These are phyloP conservation scores for Globisporangium iwayamae DNA, from an alignment of 352 stramenopile genomes.

Conservation along the genomic window DNA sequence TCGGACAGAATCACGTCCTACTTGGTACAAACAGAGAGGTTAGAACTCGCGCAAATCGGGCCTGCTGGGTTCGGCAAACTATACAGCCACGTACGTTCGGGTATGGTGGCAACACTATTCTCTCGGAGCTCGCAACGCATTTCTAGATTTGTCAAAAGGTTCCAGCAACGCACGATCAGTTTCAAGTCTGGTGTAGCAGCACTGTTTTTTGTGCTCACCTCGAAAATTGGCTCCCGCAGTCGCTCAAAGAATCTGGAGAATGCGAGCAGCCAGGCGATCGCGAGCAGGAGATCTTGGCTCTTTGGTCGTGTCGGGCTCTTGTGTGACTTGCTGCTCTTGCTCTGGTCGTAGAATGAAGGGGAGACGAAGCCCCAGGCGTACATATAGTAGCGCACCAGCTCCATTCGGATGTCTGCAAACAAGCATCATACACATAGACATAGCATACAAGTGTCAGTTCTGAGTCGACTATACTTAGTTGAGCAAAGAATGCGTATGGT, in stretches of 20 bases:
- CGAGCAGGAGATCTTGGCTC: constrained; percentile 45
- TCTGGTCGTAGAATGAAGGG: constrained; percentile 31
- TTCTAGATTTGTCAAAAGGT: neutral
- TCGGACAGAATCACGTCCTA: constrained; percentile 11
- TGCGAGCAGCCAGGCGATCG: constrained; percentile 47
- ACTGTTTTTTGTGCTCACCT: constrained; percentile 14
- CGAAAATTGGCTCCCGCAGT: constrained; percentile 37
- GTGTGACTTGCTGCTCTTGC: neutral
- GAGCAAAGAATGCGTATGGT: neutral
- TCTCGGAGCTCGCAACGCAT: neutral
- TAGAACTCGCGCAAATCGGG: neutral
- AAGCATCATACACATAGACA: neutral
- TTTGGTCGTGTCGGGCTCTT: constrained; percentile 6
- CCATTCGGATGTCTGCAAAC: constrained; percentile 25
- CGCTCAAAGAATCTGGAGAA: constrained; percentile 48
- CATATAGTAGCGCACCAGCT: constrained; percentile 56
- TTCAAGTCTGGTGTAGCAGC: no score
- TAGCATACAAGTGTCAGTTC: neutral
- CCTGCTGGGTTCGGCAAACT: neutral
- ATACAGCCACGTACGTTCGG: constrained; percentile 11
- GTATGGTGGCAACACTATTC: constrained; percentile 6
- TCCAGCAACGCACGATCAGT: no score
- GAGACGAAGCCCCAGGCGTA: constrained; percentile 70
- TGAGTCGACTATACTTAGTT: neutral
- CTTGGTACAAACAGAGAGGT: no score